Evolutionary conservation across 768 basidiomycete species (phyloP).

Genomic region (Tricholoma sp.): DNA sequence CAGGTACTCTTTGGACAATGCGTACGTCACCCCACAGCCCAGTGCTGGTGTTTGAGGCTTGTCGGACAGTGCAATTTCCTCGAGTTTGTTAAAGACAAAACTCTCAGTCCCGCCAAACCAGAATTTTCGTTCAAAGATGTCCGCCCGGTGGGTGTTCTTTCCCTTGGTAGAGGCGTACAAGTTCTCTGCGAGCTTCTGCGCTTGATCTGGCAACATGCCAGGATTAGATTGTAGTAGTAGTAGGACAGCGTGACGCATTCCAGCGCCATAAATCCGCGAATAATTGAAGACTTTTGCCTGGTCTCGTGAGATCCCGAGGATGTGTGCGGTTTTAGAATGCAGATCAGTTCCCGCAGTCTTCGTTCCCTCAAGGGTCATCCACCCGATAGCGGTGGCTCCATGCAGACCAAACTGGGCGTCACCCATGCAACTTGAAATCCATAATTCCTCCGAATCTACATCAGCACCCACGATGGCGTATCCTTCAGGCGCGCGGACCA

Average conservation of each 20-base stretch:
- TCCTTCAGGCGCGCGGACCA: slow-evolving; percentile 91
- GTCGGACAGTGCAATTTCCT: slow-evolving; percentile 87
- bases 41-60: slow-evolving; percentile 88
- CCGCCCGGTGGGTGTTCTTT: slow-evolving; percentile 69
- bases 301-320: slow-evolving; percentile 89
- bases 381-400: slow-evolving; percentile 93
- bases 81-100: slow-evolving; percentile 96
- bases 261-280: slow-evolving; percentile 97
- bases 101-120: slow-evolving; percentile 98
- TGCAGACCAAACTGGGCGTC: slow-evolving; percentile 97
- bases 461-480: slow-evolving; percentile 97
- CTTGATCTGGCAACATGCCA: slow-evolving; percentile 70
- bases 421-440: slow-evolving; percentile 99
- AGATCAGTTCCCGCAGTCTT: slow-evolving; percentile 93
- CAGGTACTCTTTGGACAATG: slow-evolving; percentile 86
- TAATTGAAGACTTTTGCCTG: slow-evolving; percentile 99
- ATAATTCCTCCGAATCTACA: slow-evolving; percentile 97
- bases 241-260: slow-evolving; percentile 88
- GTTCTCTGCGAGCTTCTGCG: slow-evolving; percentile 74
- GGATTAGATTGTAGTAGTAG: slow-evolving; percentile 83
- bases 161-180: slow-evolving; percentile 94
- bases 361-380: slow-evolving; percentile 99
- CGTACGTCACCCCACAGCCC: slow-evolving; percentile 90
- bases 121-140: slow-evolving; percentile 77
- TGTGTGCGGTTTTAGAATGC: slow-evolving; percentile 93